Evolutionary conservation across 768 basidiomycete genomes (phyloP).

Genomic region (Xerocomellus dryophilus): DNA sequence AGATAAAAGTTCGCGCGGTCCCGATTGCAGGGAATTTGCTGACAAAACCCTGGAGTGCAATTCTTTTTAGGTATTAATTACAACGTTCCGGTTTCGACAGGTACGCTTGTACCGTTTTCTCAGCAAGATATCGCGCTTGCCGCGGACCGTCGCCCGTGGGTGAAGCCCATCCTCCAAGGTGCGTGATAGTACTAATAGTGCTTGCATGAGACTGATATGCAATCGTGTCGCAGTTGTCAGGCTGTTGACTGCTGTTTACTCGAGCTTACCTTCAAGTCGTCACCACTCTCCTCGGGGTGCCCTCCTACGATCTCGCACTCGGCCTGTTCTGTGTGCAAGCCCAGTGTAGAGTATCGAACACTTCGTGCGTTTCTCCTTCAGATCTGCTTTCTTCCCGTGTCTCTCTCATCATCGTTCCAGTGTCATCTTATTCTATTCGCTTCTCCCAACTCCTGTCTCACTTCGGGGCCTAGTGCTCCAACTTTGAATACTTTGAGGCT

Average conservation of each 20-base stretch:
- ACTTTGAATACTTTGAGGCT: neutral
- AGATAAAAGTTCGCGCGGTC: too few species aligned
- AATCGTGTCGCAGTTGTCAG: slow-evolving; percentile 4
- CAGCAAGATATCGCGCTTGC: slow-evolving; percentile 2
- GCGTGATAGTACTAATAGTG: neutral
- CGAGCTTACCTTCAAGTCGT: neutral
- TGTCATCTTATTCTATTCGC: neutral
- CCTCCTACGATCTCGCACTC: slow-evolving; percentile 6
- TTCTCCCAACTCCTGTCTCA: neutral
- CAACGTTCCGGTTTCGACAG: neutral
- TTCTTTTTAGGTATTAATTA: neutral
- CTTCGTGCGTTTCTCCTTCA: neutral
- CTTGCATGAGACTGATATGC: neutral
- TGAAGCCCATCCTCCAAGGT: neutral
- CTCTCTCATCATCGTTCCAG: neutral
- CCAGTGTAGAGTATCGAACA: slow-evolving; percentile 5
- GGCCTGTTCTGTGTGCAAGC: slow-evolving; percentile 19
- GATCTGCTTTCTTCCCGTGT: neutral
- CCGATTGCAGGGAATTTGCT: too few species aligned
- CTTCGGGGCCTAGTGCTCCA: slow-evolving; percentile 17
- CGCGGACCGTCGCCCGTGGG: neutral
- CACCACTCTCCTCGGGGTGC: neutral
- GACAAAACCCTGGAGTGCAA: too few species aligned
- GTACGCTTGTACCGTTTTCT: neutral
- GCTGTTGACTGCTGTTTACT: slow-evolving; percentile 25